Conservation (phyloP, 257 asterid genomes). For the Solanum tacnaense region DNA sequence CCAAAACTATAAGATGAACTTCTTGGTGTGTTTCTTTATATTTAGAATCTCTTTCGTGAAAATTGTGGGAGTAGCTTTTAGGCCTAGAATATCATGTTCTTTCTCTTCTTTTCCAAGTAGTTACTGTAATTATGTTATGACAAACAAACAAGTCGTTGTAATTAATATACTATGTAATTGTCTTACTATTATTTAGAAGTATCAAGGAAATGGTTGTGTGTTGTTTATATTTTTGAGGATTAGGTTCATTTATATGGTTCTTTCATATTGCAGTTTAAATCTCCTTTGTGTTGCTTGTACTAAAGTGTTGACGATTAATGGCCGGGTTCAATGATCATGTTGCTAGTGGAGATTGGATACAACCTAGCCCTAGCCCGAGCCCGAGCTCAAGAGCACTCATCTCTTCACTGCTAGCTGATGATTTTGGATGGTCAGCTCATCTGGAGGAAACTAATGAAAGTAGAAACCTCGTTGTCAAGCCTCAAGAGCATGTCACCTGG, state of each 20-base stretch:
- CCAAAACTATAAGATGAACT: background rate
- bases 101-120: background rate
- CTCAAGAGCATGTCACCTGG: conserved; percentile 2
- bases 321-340: conserved; percentile 55
- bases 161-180: background rate
- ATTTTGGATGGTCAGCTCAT: conserved; percentile 10
- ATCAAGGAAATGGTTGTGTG: background rate
- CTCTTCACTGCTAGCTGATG: conserved; percentile 36
- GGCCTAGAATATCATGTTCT: background rate
- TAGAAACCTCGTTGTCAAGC: conserved; percentile 1
- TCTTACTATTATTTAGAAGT: background rate
- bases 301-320: conserved; percentile 17
- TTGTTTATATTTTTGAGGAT: background rate
- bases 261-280: background rate
- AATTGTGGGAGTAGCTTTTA: background rate
- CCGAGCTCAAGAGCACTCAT: conserved; percentile 35
- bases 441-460: conserved; percentile 19
- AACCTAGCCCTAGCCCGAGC: conserved; percentile 32
- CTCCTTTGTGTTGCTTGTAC: background rate
- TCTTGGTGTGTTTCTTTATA: background rate
- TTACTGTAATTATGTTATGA: background rate
- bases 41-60: background rate
- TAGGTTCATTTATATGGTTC: background rate
- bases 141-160: background rate
- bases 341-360: conserved; percentile 62